These are phyloP conservation scores for Mycena olivaceomarginata DNA, from an alignment of 768 basidiomycete genomes.

Conservation along the genomic window DNA sequence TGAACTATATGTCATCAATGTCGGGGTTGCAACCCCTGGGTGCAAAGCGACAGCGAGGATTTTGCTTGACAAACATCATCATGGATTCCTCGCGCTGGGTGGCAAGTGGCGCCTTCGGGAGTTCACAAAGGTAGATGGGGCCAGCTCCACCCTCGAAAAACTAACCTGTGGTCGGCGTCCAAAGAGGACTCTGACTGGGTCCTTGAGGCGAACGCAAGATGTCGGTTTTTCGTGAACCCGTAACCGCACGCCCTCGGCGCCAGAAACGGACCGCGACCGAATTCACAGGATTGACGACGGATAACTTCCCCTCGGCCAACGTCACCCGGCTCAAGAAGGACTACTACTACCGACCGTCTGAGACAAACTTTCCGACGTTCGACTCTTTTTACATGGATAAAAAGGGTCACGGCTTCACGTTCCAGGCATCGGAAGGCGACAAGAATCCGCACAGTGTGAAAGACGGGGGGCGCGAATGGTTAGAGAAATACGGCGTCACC, in stretches of 20 bases:
- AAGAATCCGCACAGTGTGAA: conserved; percentile 16
- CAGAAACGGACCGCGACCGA: not conserved
- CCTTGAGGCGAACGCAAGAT: conserved; percentile 17
- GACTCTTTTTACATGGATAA: conserved; percentile 25
- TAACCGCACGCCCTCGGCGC: not conserved
- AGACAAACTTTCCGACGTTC: not conserved
- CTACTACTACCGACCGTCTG: conserved; percentile 13
- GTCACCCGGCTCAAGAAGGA: not conserved
- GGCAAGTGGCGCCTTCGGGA: conserved; percentile 19
- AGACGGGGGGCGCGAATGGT: conserved; percentile 3
- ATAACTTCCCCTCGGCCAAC: conserved; percentile 14
- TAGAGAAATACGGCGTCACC: not conserved
- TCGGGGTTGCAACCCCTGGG: not conserved
- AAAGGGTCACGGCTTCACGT: conserved; percentile 1
- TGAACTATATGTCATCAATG: conserved; percentile 14
- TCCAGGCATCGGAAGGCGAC: conserved; percentile 5
- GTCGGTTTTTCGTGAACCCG: not conserved
- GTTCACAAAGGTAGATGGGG: conserved; percentile 1
- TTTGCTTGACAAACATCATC: no score
- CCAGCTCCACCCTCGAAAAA: conserved; percentile 12
- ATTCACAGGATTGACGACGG: conserved; percentile 15
- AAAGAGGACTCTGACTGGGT: conserved; percentile 23
- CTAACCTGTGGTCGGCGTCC: conserved; percentile 18
- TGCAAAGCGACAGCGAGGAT: conserved; percentile 27
- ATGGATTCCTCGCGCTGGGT: not conserved